Base-by-base conservation (phyloP, 805 yeast genomes). In the Candida ortonii region DNA sequence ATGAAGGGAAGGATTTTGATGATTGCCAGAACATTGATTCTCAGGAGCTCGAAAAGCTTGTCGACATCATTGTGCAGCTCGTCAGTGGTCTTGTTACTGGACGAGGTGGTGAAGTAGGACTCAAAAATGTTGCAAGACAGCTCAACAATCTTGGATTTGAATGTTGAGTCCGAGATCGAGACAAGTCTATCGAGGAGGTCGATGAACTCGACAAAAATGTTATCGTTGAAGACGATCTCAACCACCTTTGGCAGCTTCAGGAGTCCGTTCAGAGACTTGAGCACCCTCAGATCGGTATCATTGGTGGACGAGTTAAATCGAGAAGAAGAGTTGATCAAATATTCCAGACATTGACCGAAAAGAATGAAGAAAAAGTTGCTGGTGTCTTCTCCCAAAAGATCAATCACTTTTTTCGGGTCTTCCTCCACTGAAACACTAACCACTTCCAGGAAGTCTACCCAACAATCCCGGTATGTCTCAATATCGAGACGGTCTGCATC, bases 341-440 rank as follows among this genome's bases (percentile, higher is more conserved):
- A 74, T 47, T 85, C 95, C 30, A 88, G 69, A 54, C 96, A 86
- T 46, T 85, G 84, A 8, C 96, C 84, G 61, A 83, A 84, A 24
- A 89, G 57, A 19, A 88, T 80, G 52, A 86, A 84, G 58, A 84
- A 80, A 46, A 88, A 84, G 41, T 76, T 76, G 4, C 71, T 67
- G 1, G 75, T 63, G 41, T 80, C 88, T 8, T 71, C 77, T 5
- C 68, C 71, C 28, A 85, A 55, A 22, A 76, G 65, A 2, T 65
- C 61, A 5, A 64, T 55, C 13, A 83, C 65, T 9, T 67, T 53
- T 0, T 58, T 47, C 2, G 69, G 62, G 41, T 80, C 68, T 14
- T 63, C 65, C 25, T 78, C 78, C 25, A 83, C 65, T 24, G 84
- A 65, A 7, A 77, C 64, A 10, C 93, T 80, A 43, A 88, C 66